Base-by-base conservation (phyloP, 495 filamentous ascomycete species). In the Neurospora sp. region DNA sequence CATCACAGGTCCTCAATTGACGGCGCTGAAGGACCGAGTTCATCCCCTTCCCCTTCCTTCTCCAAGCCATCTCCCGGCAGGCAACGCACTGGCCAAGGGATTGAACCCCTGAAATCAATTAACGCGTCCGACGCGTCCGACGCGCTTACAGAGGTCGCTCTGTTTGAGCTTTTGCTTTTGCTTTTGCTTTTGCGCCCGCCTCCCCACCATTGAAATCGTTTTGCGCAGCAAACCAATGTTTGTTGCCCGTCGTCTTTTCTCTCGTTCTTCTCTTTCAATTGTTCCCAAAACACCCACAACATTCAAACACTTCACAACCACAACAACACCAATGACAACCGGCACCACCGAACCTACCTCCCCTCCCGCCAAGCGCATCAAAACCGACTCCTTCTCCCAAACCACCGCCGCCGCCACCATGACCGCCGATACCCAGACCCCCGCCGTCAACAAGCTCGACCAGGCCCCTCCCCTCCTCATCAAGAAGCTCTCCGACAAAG, bases 401-500 rank as follows among this genome's bases (percentile, higher is more conserved):
- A 72, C 69, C 20, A 73, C 76, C 39, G 31, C 70, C 48, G 40
- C 70, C 31, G 40, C 72, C 45, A 76, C 72, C 53, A 65, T 73
- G 38, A 70, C 72, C 70, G 42, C 27, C 27, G 27, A 31, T 31
- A 31, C 27, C 3, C 27, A 31, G 27, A 31, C 82, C 77, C 75
- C 79, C 80, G 38, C 82, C 79, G 74, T 79, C 17, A 77, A 80
- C 20, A 73, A 71, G 17, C 69, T 77, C 48, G 75, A 74, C 59
- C 76, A 80, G 8, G 70, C 81, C 4, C 90, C 90, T 17, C 82
- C 91, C 14, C 86, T 97, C 41, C 87, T 93, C 65, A 89, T 99
- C 78, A 94, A 97, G 87, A 94, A 94, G 80, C 89, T 98, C 70
- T 89, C 90, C 17, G 80, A 87, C 22, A 87, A 89, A 39, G 96